Percentiles rank a stretch among this genome's conserved stretches.
Conservation (phyloP, 768 basidiomycete genomes). For the Mycena leptocephala region DNA sequence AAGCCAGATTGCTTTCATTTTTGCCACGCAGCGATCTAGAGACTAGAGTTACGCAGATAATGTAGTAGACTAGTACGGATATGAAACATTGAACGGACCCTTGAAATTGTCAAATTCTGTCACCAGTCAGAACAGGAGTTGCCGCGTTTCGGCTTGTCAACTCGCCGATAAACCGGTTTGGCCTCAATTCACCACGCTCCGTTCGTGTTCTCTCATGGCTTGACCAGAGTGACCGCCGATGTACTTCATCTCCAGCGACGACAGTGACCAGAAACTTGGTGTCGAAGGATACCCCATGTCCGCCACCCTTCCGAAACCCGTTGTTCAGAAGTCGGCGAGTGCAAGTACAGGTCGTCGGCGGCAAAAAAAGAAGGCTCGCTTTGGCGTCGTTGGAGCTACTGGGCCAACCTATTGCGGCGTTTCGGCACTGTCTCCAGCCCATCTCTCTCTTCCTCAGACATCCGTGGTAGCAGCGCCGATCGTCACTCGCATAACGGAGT, state of each 20-base stretch:
- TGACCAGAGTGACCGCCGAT: constrained; percentile 12
- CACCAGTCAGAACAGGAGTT: not conserved
- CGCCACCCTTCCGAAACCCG: constrained; percentile 60
- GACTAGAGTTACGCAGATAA: too few relatives aligned
- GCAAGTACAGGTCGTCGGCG: constrained; percentile 43
- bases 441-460: constrained; percentile 49
- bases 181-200: not conserved
- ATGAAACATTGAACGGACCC: too few relatives aligned
- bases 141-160: constrained; percentile 22
- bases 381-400: constrained; percentile 58
- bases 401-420: constrained; percentile 68
- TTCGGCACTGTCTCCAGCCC: constrained; percentile 72
- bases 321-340: constrained; percentile 47
- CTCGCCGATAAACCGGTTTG: too few relatives aligned
- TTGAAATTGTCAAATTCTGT: not conserved
- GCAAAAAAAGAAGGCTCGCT: constrained; percentile 56
- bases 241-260: constrained; percentile 27
- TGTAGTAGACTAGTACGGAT: too few relatives aligned
- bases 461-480: constrained; percentile 1
- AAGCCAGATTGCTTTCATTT: too few relatives aligned
- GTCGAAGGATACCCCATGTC: constrained; percentile 32
- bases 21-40: too few relatives aligned
- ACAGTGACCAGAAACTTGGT: constrained; percentile 29
- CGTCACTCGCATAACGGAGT: not conserved
- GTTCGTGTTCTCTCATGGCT: constrained; percentile 20